Evolutionary conservation across 2,329 filamentous ascomycete genomes (phyloP).

Genomic region (Sarocladiaceae sp.): DNA sequence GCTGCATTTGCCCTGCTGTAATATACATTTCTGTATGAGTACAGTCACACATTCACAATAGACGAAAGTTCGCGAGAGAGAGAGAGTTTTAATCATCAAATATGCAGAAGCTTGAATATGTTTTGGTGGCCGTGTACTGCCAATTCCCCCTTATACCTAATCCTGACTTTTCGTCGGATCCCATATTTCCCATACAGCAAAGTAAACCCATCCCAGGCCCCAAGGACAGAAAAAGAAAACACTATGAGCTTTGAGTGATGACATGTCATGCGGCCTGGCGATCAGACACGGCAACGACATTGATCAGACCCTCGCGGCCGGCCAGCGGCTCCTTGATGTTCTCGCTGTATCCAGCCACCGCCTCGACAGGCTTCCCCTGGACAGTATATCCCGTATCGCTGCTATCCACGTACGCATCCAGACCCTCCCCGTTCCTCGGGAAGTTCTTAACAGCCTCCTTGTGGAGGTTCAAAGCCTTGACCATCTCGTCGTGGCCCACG

Average conservation of each 20-base stretch:
- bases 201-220: no score
- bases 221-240: neutral
- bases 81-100: no score
- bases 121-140: conserved; percentile 5
- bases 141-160: neutral
- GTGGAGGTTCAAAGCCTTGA: conserved; percentile 52
- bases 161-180: neutral
- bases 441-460: conserved; percentile 58
- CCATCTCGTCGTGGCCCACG: conserved; percentile 55
- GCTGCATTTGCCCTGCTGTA: conserved; percentile 1
- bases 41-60: no score
- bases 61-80: no score
- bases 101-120: neutral
- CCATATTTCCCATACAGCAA: no score
- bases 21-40: neutral
- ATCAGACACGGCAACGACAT: conserved; percentile 10
- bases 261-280: neutral
- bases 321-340: conserved; percentile 9
- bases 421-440: conserved; percentile 55
- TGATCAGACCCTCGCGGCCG: conserved; percentile 8
- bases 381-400: conserved; percentile 57
- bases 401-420: conserved; percentile 64
- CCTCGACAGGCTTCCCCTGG: conserved; percentile 21
- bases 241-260: neutral
- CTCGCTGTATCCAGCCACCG: conserved; percentile 6